Conservation (phyloP, 345 rosid genomes). For the Acer negundo region DNA sequence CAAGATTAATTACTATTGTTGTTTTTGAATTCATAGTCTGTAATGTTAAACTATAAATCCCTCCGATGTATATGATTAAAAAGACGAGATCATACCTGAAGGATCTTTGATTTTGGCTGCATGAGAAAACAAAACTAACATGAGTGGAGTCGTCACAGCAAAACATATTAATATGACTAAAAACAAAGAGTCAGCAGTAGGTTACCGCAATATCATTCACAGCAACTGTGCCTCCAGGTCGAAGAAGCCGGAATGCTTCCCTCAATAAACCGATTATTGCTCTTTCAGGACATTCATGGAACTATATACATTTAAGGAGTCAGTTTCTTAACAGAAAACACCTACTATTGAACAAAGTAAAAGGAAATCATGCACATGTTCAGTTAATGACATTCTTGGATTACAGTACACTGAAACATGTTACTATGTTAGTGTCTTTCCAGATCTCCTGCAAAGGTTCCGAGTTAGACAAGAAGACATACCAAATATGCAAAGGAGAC, state of each 20-base stretch:
- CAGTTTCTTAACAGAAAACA: not conserved
- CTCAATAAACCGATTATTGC: conserved; percentile 42
- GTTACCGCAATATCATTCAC: conserved; percentile 56
- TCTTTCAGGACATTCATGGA: conserved; percentile 67
- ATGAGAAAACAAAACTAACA: not conserved
- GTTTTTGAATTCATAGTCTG: not conserved
- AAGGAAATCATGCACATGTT: not conserved
- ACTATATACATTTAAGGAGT: conserved; percentile 32
- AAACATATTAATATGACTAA: not conserved
- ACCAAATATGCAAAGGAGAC: conserved; percentile 57
- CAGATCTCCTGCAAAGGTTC: not conserved
- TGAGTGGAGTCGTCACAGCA: conserved; percentile 10
- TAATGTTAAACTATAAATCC: too few species aligned
- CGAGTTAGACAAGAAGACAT: conserved; percentile 13
- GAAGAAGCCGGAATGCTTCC: conserved; percentile 55
- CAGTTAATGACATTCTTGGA: not conserved
- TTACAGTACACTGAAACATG: not conserved
- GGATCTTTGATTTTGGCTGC: conserved; percentile 66
- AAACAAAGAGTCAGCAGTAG: not conserved
- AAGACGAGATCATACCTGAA: conserved; percentile 45
- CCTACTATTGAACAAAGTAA: not conserved
- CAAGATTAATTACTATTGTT: not conserved
- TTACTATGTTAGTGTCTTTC: not conserved
- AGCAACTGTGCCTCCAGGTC: conserved; percentile 60
- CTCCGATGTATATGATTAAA: not conserved